phyloP scores from a whole-genome alignment of 1,284 basidiomycete species.

The Rhodofomes roseus region DNA sequence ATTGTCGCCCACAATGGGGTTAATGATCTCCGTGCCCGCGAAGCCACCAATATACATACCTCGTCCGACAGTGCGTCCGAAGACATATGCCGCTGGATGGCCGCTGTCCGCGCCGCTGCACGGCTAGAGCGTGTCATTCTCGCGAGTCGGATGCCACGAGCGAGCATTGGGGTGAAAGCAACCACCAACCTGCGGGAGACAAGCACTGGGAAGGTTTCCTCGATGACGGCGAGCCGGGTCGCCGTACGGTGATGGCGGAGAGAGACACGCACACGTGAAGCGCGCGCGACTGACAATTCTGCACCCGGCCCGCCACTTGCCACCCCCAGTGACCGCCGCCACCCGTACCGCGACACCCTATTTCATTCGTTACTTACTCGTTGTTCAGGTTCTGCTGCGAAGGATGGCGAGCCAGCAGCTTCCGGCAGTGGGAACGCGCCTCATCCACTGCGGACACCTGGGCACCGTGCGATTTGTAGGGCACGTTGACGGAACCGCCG shows the following conservation, averaged over 20 bases:
- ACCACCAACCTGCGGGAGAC: slow-evolving; percentile 3
- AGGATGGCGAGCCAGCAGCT: neutral
- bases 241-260: neutral
- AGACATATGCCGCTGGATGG: slow-evolving; percentile 57
- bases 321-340: neutral
- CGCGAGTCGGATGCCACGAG: slow-evolving; percentile 26
- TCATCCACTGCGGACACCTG: slow-evolving; percentile 44
- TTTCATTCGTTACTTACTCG: too few relatives aligned
- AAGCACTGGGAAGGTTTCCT: neutral
- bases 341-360: neutral
- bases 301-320: neutral
- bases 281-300: neutral
- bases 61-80: slow-evolving; percentile 9
- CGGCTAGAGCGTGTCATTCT: slow-evolving; percentile 42
- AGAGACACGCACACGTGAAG: slow-evolving; percentile 3
- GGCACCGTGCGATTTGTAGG: slow-evolving; percentile 78
- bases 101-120: slow-evolving; percentile 45
- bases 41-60: slow-evolving; percentile 10
- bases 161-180: slow-evolving; percentile 10
- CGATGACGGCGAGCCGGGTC: slow-evolving; percentile 1
- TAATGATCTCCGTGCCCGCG: neutral
- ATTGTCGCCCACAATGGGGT: neutral
- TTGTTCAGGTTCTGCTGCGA: neutral
- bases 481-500: slow-evolving; percentile 58
- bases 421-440: slow-evolving; percentile 45